Base-by-base conservation (phyloP, 2,329 filamentous ascomycete genomes). In the Penicillium sclerotiorum region DNA sequence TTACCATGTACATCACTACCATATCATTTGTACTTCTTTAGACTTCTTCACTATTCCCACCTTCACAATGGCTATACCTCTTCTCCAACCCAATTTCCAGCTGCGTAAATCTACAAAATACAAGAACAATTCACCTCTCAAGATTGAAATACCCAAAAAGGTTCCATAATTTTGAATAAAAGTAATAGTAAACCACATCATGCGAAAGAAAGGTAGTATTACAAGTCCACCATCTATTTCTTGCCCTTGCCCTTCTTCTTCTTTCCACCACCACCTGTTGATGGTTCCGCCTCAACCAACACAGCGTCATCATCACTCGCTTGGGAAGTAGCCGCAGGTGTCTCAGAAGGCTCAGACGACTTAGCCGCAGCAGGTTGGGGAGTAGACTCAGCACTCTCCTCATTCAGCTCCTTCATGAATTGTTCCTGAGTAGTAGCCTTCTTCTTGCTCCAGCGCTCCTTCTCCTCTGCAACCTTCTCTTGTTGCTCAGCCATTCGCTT, bases 371-470 rank as follows among this genome's bases (percentile, higher is more conserved):
- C 36, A 18, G 58, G 46, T 13, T 58, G 47, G 5, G 60, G 33
- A n/a, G 63, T 49, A 25, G 39, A 15, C 47, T 44, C 17, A 1
- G 48, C 43, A 15, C 39, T n/a, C n/a, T n/a, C 41, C 48, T 53
- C 62, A 47, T 73, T 87, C 40, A 96, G 77, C 76, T 96, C 91
- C 73, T 88, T 90, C 82, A 95, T 87, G 63, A 94, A 91, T 12
- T 86, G 87, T 45, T 82, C 79, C 69, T 88, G 81, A 59, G 95
- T 91, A 55, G 80, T 80, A 38, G 83, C 80, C 61, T 85, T 83
- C 67, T 88, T 88, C 78, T 89, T 89, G 69, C 90, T 89, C 94
- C 94, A 99, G 90, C 91, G 96, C 65, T 87, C 81, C 75, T 88
- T 89, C 75, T 97, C 94, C 33, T 84, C 77, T 8, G 82, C 79